Evolutionary conservation across 1,284 basidiomycete genomes (phyloP), one percentile per base, ranked within the genome.

Genomic region (Cystobasidiaceae sp.): DNA sequence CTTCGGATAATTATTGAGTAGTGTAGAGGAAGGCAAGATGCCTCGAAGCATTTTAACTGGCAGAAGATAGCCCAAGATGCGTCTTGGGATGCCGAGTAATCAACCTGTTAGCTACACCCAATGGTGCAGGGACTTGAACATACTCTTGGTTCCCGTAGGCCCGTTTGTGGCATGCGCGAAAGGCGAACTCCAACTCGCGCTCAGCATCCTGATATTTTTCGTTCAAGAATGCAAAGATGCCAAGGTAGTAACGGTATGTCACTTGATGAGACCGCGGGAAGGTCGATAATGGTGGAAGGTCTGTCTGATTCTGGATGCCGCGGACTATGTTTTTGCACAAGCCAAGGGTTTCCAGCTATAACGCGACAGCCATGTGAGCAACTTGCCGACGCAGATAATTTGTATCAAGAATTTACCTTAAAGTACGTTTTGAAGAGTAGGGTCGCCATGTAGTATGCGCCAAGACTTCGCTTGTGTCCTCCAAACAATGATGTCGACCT

Each of bases 391-490:
- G n/a, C n/a, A n/a, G n/a, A n/a, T n/a, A n/a, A n/a, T n/a, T n/a
- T n/a, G n/a, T n/a, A 48, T 39, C 15, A 39, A 13, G 11, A 4
- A 79, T 85, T 72, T 77, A 87, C 92, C 73, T 87, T 86, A 81
- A 97, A 97, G 79, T 98, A 98, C 54, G 86, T 90, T 76, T 97
- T 96, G 77, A 98, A 81, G 39, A 93, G 86, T 67, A 96, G 80
- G 6, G 88, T 88, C 0, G 93, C 93, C n/a, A 96, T 84, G 72
- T 93, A 90, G 78, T 97, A 98, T 0, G 93, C 85, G 2, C 93
- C 94, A 86, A 92, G 78, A 92, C 90, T 58, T 90, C 81, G n/a
- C 89, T 91, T 74, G 88, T 84, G 2, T 82, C 79, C 27, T 84
- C 80, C 63, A 86, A 82, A 60, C 86, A 88, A 60, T 78, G 81